These are phyloP conservation scores for Wickerhamomyces hampshirensis DNA, from an alignment of 805 yeast genomes.

Conservation along the genomic window DNA sequence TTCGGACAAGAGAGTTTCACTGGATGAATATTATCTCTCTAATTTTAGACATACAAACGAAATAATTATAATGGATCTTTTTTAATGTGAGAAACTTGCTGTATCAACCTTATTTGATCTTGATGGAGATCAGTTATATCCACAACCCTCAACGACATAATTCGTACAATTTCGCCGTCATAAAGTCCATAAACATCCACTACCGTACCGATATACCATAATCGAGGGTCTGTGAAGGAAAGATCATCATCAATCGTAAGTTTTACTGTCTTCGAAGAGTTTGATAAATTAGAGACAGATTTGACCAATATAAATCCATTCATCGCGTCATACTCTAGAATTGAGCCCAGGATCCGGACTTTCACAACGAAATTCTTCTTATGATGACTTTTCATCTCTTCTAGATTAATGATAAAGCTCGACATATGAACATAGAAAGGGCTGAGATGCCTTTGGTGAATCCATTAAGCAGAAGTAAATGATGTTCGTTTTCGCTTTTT, in stretches of 20 bases:
- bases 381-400: constrained; percentile 2
- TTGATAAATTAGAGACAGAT: constrained; percentile 13
- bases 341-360: constrained; percentile 18
- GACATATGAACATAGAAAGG: no score
- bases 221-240: constrained; percentile 10
- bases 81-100: constrained; percentile 6
- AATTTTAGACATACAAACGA: no score
- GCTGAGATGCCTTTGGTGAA: no score
- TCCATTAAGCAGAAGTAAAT: no score
- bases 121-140: constrained; percentile 4
- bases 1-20: constrained; percentile 31
- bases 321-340: constrained; percentile 17
- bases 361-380: constrained; percentile 12
- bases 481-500: background rate
- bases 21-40: background rate
- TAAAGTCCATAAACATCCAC: constrained; percentile 17
- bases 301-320: constrained; percentile 10
- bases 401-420: constrained; percentile 11
- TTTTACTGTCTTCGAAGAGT: constrained; percentile 2
- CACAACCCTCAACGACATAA: constrained; percentile 10
- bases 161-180: constrained; percentile 9
- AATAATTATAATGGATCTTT: constrained; percentile 7
- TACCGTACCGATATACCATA: constrained; percentile 17
- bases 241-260: constrained; percentile 14
- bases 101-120: constrained; percentile 3